A percentile compares a stretch with the other conserved stretches of the same genome.
phyloP scores from a whole-genome alignment of 768 basidiomycete species.

The Sarcodon aspratus region DNA sequence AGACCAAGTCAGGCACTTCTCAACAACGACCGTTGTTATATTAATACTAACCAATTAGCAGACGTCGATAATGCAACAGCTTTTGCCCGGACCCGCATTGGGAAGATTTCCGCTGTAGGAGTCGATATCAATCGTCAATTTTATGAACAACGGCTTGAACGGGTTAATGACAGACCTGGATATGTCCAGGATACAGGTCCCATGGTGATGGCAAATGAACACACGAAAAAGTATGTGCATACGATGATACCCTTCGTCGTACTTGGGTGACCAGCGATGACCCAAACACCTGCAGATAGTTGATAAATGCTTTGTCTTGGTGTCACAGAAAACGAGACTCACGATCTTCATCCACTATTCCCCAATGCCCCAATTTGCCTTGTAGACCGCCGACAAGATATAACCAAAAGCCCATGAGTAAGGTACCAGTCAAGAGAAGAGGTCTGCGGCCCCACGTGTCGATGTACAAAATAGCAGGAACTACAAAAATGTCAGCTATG shows the following conservation, averaged over 20 bases:
- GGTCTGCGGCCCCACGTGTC: slow-evolving; percentile 75
- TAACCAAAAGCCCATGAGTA: slow-evolving; percentile 68
- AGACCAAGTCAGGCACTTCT: slow-evolving; percentile 1
- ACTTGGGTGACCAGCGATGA: slow-evolving; percentile 40
- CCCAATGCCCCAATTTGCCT: slow-evolving; percentile 56
- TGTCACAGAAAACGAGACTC: too few species aligned
- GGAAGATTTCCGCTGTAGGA: slow-evolving; percentile 45
- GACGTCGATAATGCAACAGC: slow-evolving; percentile 35
- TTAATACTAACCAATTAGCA: slow-evolving; percentile 8
- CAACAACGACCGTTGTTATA: not conserved
- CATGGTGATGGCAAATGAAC: slow-evolving; percentile 63
- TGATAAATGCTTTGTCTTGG: too few species aligned
- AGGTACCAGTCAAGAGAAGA: slow-evolving; percentile 53
- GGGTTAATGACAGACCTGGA: slow-evolving; percentile 16
- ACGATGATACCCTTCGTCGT: slow-evolving; percentile 66
- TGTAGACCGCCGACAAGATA: slow-evolving; percentile 74
- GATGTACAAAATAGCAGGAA: slow-evolving; percentile 49
- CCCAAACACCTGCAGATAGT: slow-evolving; percentile 31
- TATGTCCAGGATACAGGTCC: slow-evolving; percentile 58
- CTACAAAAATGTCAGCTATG: not conserved
- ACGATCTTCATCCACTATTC: slow-evolving; percentile 22
- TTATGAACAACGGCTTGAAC: too few species aligned
- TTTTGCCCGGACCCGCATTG: slow-evolving; percentile 57
- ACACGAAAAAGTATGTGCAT: slow-evolving; percentile 69
- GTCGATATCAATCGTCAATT: too few species aligned